Evolutionary conservation across 2,329 filamentous ascomycete species (phyloP).

Genomic region (Aspergillus tubingensis): DNA sequence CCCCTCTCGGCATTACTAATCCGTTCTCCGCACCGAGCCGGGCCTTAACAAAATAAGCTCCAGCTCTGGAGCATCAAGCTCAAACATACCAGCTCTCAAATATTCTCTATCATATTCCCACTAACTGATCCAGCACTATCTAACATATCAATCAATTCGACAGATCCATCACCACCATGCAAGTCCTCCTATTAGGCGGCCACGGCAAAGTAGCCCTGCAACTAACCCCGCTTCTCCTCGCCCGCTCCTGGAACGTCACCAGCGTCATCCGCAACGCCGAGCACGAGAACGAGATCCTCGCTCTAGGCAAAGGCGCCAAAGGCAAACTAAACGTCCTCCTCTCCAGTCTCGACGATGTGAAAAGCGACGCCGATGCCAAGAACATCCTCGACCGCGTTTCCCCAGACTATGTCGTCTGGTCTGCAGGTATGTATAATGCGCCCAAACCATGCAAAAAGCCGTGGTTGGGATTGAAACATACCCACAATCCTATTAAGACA

Average conservation of each 20-base stretch:
- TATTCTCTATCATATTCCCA: background rate
- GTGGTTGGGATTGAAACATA: background rate
- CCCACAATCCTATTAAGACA: background rate
- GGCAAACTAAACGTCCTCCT: conserved; percentile 71
- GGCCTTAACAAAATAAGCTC: background rate
- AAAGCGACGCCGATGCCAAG: conserved; percentile 62
- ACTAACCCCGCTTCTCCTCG: conserved; percentile 74
- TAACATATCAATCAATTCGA: background rate
- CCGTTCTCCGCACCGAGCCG: background rate
- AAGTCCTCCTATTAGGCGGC: conserved; percentile 74
- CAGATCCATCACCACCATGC: conserved; percentile 30
- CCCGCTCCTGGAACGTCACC: conserved; percentile 74
- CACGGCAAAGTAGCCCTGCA: conserved; percentile 77
- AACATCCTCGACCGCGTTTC: conserved; percentile 55
- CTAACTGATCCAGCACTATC: background rate
- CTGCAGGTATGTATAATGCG: conserved; percentile 39
- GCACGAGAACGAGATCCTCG: conserved; percentile 65
- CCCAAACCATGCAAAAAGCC: conserved; percentile 8
- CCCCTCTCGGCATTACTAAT: conserved; percentile 4
- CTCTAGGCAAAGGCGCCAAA: conserved; percentile 58
- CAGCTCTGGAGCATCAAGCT: background rate
- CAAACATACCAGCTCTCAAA: background rate
- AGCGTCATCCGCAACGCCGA: conserved; percentile 74
- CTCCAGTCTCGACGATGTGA: conserved; percentile 70
- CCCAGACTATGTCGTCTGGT: conserved; percentile 51